Percentiles rank a stretch among this genome's conserved stretches.
phyloP scores from a whole-genome alignment of 192 early-diverging fungal genomes.

The Entomortierella lignicola region DNA sequence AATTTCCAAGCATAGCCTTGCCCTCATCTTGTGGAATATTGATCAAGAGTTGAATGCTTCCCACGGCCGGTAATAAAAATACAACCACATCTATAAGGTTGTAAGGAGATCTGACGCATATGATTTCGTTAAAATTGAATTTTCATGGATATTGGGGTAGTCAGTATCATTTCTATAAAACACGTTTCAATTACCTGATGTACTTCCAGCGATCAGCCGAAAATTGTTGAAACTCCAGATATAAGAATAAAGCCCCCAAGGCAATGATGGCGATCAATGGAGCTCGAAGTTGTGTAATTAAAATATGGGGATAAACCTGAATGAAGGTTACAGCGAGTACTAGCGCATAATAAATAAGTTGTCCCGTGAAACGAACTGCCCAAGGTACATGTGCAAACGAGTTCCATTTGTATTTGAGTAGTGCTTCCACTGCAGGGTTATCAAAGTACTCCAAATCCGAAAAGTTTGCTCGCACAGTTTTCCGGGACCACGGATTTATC shows the following conservation, averaged over 20 bases:
- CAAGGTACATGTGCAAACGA: constrained; percentile 8
- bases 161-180: no score
- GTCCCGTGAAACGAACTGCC: constrained; percentile 4
- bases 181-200: not conserved
- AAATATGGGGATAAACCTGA: constrained; percentile 9
- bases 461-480: not conserved
- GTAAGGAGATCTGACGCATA: constrained; percentile 9
- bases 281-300: not conserved
- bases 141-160: no score
- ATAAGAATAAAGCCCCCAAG: constrained; percentile 5
- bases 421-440: constrained; percentile 20
- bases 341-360: constrained; percentile 12
- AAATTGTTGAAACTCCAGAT: constrained; percentile 12
- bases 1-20: not conserved
- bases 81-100: constrained; percentile 14
- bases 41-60: constrained; percentile 4
- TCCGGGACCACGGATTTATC: not conserved
- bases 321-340: constrained; percentile 4
- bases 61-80: constrained; percentile 8
- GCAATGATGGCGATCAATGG: constrained; percentile 12
- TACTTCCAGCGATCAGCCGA: constrained; percentile 9
- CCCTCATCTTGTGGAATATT: not conserved
- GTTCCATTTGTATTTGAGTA: constrained; percentile 39
- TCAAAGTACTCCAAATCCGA: constrained; percentile 18
- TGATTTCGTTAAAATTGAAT: no score